These are phyloP conservation scores for Brassica rapa DNA, from an alignment of 345 rosid genomes.

Conservation along the genomic window DNA sequence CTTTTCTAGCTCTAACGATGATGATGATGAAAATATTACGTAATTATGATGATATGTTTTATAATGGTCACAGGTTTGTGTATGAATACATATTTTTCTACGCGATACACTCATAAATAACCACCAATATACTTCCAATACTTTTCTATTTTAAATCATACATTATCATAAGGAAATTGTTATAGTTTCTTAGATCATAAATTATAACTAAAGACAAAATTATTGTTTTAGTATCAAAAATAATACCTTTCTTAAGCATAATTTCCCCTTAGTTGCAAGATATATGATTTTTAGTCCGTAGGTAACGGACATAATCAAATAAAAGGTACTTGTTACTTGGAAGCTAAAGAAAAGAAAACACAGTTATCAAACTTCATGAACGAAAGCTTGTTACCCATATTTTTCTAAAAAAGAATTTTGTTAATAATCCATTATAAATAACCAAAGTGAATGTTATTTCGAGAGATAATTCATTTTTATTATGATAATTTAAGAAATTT, in stretches of 20 bases:
- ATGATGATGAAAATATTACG: slow-evolving; percentile 23
- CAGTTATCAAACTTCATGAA: not conserved
- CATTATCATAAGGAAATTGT: slow-evolving; percentile 9
- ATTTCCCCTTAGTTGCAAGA: slow-evolving; percentile 29
- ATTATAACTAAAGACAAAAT: slow-evolving; percentile 22
- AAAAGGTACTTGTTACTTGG: slow-evolving; percentile 6
- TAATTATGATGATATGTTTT: slow-evolving; percentile 18
- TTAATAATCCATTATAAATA: not conserved
- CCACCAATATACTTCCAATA: not conserved
- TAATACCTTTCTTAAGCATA: slow-evolving; percentile 35
- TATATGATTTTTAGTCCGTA: slow-evolving; percentile 31
- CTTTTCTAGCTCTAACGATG: not conserved
- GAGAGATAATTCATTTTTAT: not conserved
- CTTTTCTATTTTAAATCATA: not conserved
- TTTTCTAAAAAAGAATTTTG: not conserved
- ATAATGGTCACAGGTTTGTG: not conserved
- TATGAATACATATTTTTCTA: slow-evolving; percentile 2
- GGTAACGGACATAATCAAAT: slow-evolving; percentile 30
- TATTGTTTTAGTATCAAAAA: slow-evolving; percentile 23
- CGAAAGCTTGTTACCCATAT: not conserved
- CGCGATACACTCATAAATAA: not conserved
- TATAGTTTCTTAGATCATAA: not conserved
- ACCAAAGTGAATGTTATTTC: not conserved
- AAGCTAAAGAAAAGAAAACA: not conserved
- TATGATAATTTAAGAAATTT: not conserved